Evolutionary conservation across 306 rosid genomes (phyloP), one percentile per base, ranked within the genome.

Genomic region (Abrus pulchellus): DNA sequence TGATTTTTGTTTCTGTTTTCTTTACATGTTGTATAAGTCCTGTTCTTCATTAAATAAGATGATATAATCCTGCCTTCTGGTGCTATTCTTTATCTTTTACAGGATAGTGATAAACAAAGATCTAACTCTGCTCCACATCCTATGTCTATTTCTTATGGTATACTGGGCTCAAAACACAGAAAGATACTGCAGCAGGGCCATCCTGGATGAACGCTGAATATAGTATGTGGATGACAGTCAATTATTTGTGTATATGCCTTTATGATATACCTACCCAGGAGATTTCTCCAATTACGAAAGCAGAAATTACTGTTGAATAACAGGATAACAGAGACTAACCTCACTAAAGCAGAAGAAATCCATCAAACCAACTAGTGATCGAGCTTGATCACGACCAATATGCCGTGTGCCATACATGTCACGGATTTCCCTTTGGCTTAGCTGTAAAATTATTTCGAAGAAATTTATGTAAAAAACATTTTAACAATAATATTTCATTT

Each of bases 261-360:
- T 54, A 50, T 68, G 68, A 59, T 48, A 70, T 61, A 63, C 12
- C 54, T 50, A 55, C 50, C 63, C 82, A 6, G 13, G 47, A 27
- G 61, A 74, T 68, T 47, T 68, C 11, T 67, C 60, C 62, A 12
- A 71, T 30, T 40, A 65, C 50, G 7, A 65, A 40, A 40, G 50
- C 50, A 65, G 9, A 38, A 63, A 49, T 73, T 34, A 71, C 33
- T 50, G 14, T 32, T 44, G 74, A 52, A 67, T 61, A 78, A 68
- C 47, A 53, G 54, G 47, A n/a, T 60, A 28, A 55, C 36, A 61
- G 44, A 56, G 52, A 88, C 93, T 55, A 48, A 93, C 99, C 97
- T 94, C 99, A 74, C 97, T 94, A 80, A 94, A 93, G 88, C 99
- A 94, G 86, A 94, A 94, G 85, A 94, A 90, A 89, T 94, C 99